These are phyloP conservation scores for Thermochaetoides dissita DNA, from an alignment of 2,329 filamentous ascomycete species.

Conservation along the genomic window DNA sequence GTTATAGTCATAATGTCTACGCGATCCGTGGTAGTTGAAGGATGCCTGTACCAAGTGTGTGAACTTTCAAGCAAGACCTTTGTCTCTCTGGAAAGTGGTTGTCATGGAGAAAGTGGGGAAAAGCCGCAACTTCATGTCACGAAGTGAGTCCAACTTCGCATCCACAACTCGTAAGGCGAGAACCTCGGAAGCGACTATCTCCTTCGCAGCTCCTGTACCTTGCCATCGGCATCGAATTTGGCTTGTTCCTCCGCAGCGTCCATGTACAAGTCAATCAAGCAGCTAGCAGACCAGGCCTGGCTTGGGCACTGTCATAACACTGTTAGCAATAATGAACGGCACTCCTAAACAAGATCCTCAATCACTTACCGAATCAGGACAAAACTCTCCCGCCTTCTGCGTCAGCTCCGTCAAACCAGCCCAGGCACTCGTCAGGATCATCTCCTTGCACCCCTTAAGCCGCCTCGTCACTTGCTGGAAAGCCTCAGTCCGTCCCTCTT, in stretches of 20 bases:
- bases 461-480: conserved; percentile 89
- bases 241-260: conserved; percentile 54
- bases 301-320: conserved; percentile 56
- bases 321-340: conserved; percentile 6
- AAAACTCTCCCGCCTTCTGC: conserved; percentile 73
- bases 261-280: conserved; percentile 90
- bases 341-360: background rate
- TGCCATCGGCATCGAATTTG: conserved; percentile 5
- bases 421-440: conserved; percentile 70
- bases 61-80: no score
- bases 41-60: no score
- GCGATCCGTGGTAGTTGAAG: no score
- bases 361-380: conserved; percentile 67
- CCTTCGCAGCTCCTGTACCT: conserved; percentile 14
- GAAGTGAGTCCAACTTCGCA: background rate
- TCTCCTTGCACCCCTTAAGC: conserved; percentile 69
- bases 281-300: conserved; percentile 91
- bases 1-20: no score
- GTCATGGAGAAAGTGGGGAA: no score
- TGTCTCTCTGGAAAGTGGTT: no score
- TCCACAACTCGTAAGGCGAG: no score
- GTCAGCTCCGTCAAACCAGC: conserved; percentile 86
- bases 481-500: conserved; percentile 63
- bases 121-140: no score
- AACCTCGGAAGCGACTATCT: conserved; percentile 8